Evolutionary conservation across 116 monocot genomes (phyloP), one percentile per base, ranked within the genome.

Genomic region (Posidonia oceanica): DNA sequence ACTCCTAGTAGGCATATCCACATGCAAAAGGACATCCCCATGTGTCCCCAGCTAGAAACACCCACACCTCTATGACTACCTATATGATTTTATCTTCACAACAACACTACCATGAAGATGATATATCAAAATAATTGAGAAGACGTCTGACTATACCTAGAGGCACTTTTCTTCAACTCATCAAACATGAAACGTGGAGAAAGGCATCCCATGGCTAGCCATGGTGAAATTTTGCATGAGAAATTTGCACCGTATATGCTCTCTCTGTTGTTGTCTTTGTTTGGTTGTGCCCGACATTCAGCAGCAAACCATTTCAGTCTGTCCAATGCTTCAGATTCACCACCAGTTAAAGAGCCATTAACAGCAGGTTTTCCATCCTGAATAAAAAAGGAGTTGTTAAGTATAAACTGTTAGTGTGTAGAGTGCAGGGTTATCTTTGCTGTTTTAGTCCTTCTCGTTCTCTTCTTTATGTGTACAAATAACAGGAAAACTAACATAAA

Each of bases 221-320:
- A 98, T 39, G 98, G 93, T 40, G 93, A 98, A 52, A 98, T 98
- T 82, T 98, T 98, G 83, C 98, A 93, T 0, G 98, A 98, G 83
- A 98, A 98, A 79, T 92, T 98, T 22, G 98, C 90, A 83, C 98
- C 98, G 79, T 90, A 90, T 18, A 98, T 86, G 63, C 93, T 90
- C 42, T 89, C 92, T 51, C 69, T 70, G 51, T 74, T 69, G 41
- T 40, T 61, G 58, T 83, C 75, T 23, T 80, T 88, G 38, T 82
- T 86, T 14, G 84, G 82, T 69, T 90, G 89, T 5, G 86, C 81
- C 66, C 62, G 53, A 38, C 83, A 90, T 81, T 98, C 98, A 11
- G 76, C 75, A 38, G 93, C 85, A 77, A 98, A 98, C 56, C 61
- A 82, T 76, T 84, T 90, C 12, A 98, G 81, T 63, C 84, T 98